Evolutionary conservation across 129 eudicot genomes (phyloP).

Genomic region (Flaveria bidentis): DNA sequence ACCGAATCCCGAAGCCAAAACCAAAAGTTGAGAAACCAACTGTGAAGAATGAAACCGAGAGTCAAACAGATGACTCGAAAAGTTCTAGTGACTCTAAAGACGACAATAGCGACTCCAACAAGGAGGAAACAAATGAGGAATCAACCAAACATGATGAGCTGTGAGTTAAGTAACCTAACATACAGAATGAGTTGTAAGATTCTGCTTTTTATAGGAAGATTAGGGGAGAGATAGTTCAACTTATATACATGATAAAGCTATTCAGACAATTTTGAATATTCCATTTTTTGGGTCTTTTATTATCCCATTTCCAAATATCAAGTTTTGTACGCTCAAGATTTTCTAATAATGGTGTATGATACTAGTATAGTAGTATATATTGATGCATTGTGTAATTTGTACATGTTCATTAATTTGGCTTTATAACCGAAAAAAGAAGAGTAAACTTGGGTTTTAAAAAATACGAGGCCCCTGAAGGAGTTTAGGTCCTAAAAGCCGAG

Average conservation of each 20-base stretch:
- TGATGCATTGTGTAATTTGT: neutral
- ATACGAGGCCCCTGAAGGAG: neutral
- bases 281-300: constrained; percentile 33
- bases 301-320: constrained; percentile 14
- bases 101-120: constrained; percentile 35
- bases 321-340: neutral
- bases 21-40: constrained; percentile 73
- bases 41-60: constrained; percentile 62
- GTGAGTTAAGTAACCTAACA: constrained; percentile 39
- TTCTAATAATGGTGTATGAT: constrained; percentile 3
- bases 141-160: constrained; percentile 74
- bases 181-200: constrained; percentile 25
- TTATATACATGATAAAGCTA: constrained; percentile 18
- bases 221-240: constrained; percentile 39
- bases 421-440: neutral
- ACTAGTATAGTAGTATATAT: neutral
- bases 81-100: constrained; percentile 38
- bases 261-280: constrained; percentile 25
- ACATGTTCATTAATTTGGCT: neutral
- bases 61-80: constrained; percentile 41
- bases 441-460: neutral
- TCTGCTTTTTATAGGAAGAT: constrained; percentile 27
- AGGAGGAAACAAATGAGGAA: constrained; percentile 29
- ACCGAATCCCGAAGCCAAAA: constrained; percentile 91
- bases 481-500: neutral